Percentiles rank a stretch among this genome's conserved stretches.
phyloP scores from a whole-genome alignment of 208 protist genomes.

The Acanthamoeba sp. region DNA sequence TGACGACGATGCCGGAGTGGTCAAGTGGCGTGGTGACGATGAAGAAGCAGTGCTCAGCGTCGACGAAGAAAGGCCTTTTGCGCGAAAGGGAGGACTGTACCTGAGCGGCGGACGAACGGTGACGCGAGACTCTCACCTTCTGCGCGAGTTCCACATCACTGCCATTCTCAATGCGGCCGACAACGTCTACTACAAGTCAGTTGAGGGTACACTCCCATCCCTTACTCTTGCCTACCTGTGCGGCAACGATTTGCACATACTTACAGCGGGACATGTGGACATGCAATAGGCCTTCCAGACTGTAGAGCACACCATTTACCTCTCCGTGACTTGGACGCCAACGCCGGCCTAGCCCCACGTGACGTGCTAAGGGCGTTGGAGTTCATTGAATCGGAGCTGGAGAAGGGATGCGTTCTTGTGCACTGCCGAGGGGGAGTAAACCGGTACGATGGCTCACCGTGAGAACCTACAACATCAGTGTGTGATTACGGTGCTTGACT shows the following conservation, averaged over 20 bases:
- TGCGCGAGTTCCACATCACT: conserved; percentile 36
- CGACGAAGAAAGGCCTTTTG: not conserved
- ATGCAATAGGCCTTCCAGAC: not conserved
- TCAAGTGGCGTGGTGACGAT: not conserved
- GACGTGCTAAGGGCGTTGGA: conserved; percentile 15
- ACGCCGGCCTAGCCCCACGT: not conserved
- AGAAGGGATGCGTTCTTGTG: conserved; percentile 26
- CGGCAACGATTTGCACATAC: no score
- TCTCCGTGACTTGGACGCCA: conserved; percentile 13
- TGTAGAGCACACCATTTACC: not conserved
- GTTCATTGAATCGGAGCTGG: conserved; percentile 27
- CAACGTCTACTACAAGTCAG: not conserved
- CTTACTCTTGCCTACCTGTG: not conserved
- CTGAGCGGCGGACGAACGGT: conserved; percentile 41
- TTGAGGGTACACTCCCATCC: not conserved
- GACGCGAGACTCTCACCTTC: conserved; percentile 41
- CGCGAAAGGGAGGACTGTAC: not conserved
- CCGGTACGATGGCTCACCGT: not conserved
- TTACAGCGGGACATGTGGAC: no score
- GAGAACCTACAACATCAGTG: no score
- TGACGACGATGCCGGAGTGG: not conserved
- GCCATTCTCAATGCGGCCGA: conserved; percentile 19
- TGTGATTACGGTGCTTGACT: not conserved
- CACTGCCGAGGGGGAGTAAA: conserved; percentile 27
- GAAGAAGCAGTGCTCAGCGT: not conserved